Percentiles rank a stretch among this genome's conserved stretches.
These are phyloP conservation scores for Acacia melanoxylon DNA, from an alignment of 306 rosid species.

Conservation along the genomic window DNA sequence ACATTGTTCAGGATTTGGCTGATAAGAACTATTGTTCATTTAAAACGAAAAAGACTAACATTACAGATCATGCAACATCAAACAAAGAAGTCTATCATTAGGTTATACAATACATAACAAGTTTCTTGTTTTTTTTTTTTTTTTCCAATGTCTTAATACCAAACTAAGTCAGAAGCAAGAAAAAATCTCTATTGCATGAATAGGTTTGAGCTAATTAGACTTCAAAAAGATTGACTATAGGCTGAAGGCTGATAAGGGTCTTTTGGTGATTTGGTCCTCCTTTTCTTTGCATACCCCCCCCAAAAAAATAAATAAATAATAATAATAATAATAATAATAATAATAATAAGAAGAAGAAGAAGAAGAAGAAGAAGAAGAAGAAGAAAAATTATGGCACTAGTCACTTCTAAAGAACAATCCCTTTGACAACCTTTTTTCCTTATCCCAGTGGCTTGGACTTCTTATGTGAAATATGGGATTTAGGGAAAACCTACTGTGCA, in stretches of 20 bases:
- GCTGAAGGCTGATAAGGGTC: neutral
- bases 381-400: neutral
- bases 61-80: constrained; percentile 6
- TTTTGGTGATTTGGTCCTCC: neutral
- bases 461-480: neutral
- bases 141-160: neutral
- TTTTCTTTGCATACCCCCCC: neutral
- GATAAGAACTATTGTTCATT: constrained; percentile 1
- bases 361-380: too few species aligned
- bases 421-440: neutral
- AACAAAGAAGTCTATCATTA: constrained; percentile 11
- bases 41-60: constrained; percentile 5
- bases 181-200: neutral
- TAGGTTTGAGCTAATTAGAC: neutral
- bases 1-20: constrained; percentile 21
- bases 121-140: neutral
- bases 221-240: neutral
- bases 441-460: neutral
- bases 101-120: neutral
- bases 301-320: too few species aligned
- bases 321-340: too few species aligned
- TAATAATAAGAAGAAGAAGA: too few species aligned
- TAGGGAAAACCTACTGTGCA: neutral
- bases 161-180: neutral
- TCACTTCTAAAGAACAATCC: neutral